Percentiles rank a stretch among this genome's conserved stretches.
Conservation (phyloP, 768 basidiomycete genomes). For the Phylloporus sp. region DNA sequence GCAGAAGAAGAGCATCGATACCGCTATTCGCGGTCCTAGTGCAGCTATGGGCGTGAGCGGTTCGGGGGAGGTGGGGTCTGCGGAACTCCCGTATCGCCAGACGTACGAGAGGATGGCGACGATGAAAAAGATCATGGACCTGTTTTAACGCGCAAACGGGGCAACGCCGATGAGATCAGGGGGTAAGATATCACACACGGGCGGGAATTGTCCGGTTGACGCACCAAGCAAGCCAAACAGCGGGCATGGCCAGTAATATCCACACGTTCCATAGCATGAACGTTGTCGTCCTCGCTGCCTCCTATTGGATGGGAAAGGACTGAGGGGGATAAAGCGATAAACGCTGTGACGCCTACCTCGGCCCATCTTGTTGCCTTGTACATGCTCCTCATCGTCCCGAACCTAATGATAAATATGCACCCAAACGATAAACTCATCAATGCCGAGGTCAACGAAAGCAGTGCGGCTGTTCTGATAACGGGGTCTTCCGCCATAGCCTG, state of each 20-base stretch:
- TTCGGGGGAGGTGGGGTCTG: slow-evolving; percentile 33
- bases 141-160: slow-evolving; percentile 17
- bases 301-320: slow-evolving; percentile 32
- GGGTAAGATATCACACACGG: neutral
- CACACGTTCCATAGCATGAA: slow-evolving; percentile 61
- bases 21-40: slow-evolving; percentile 48
- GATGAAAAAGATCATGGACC: slow-evolving; percentile 66
- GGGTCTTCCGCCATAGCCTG: slow-evolving; percentile 50
- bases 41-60: slow-evolving; percentile 37
- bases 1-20: slow-evolving; percentile 50
- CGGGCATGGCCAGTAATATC: slow-evolving; percentile 63
- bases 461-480: slow-evolving; percentile 53
- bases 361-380: slow-evolving; percentile 68
- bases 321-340: neutral
- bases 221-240: slow-evolving; percentile 67
- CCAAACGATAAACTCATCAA: slow-evolving; percentile 70
- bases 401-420: slow-evolving; percentile 68
- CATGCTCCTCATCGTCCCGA: slow-evolving; percentile 69
- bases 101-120: slow-evolving; percentile 59
- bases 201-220: slow-evolving; percentile 5
- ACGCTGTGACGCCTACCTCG: slow-evolving; percentile 39
- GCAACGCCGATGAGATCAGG: neutral
- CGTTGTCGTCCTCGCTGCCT: slow-evolving; percentile 49
- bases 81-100: slow-evolving; percentile 54
- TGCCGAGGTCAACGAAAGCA: slow-evolving; percentile 61